Evolutionary conservation across 306 rosid species (phyloP), one percentile per base, ranked within the genome.

Genomic region (Vigna angularis): DNA sequence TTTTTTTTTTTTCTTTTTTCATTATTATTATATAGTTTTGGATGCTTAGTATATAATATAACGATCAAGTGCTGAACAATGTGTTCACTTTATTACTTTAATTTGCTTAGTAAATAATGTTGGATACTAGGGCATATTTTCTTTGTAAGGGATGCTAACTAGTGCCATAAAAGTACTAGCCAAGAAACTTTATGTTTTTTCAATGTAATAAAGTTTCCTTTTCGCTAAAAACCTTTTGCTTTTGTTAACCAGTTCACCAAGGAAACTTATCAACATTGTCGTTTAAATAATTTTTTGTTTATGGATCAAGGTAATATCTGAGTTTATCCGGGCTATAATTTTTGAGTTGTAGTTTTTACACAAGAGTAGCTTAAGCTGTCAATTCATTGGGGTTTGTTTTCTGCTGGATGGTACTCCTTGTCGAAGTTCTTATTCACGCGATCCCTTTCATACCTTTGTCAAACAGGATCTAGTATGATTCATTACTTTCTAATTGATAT

Each of bases 401-500:
- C 42, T 73, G 69, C 15, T 17, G 32, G 44, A 53, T 36, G 59
- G 20, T 26, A 6, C 16, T 63, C 57, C 40, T 45, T 51, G 40
- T 7, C 5, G 2, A 55, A 42, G 58, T 24, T 40, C 13, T 49
- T 55, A 66, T 22, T 50, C 47, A 48, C 57, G 36, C 36, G n/a
- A 57, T 67, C 52, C 28, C 45, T 62, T 59, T 12, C 44, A 9
- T 68, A 30, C 34, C 34, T 30, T 4, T 30, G 34, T 66, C 15
- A 49, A 38, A 16, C 13, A 48, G 49, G 28, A 36, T 66, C 50
- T 51, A 50, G 34, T 82, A 65, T 66, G 36, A 50, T 75, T 5
- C 53, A 8, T 59, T 66, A 59, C 53, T 58, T 20, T 61, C 70
- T 82, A 24, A 63, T 22, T 73, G 70, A 71, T 65, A 24, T 78